Percentiles rank a stretch among this genome's conserved stretches.
These are phyloP conservation scores for Aureobasidium sp. DNA, from an alignment of 2,329 filamentous ascomycete genomes.

Conservation along the genomic window DNA sequence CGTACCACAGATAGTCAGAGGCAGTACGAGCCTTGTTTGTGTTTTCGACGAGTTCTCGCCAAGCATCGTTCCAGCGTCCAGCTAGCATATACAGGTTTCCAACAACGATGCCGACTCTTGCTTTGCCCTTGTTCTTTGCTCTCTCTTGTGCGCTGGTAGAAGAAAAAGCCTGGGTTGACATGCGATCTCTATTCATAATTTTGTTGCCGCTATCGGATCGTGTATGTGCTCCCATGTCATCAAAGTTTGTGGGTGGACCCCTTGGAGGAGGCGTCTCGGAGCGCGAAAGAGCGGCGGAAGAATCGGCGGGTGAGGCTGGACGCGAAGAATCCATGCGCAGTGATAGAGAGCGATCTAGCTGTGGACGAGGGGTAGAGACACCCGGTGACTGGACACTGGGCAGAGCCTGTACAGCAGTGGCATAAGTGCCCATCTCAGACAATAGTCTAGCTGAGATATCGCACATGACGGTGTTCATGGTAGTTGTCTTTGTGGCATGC, in stretches of 20 bases:
- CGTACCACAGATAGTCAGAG: conserved; percentile 95
- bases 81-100: conserved; percentile 82
- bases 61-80: conserved; percentile 81
- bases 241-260: conserved; percentile 46
- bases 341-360: conserved; percentile 31
- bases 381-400: conserved; percentile 72
- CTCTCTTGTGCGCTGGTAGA: conserved; percentile 55
- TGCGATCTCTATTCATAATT: conserved; percentile 46
- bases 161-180: conserved; percentile 59
- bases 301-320: conserved; percentile 19
- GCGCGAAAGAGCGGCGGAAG: conserved; percentile 45
- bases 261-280: conserved; percentile 18
- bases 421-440: conserved; percentile 41
- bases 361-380: conserved; percentile 17
- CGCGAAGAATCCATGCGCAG: conserved; percentile 15
- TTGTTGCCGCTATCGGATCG: conserved; percentile 21
- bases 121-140: conserved; percentile 72
- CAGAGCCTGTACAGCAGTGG: conserved; percentile 41
- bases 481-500: conserved; percentile 64
- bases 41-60: conserved; percentile 75
- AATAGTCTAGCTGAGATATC: conserved; percentile 39
- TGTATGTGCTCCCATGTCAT: conserved; percentile 40
- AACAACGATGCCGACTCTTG: conserved; percentile 69
- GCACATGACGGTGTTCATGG: conserved; percentile 45
- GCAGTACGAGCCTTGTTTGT: conserved; percentile 68